Conservation (phyloP, 2,329 filamentous ascomycete genomes). For the Zalaria obscura region DNA sequence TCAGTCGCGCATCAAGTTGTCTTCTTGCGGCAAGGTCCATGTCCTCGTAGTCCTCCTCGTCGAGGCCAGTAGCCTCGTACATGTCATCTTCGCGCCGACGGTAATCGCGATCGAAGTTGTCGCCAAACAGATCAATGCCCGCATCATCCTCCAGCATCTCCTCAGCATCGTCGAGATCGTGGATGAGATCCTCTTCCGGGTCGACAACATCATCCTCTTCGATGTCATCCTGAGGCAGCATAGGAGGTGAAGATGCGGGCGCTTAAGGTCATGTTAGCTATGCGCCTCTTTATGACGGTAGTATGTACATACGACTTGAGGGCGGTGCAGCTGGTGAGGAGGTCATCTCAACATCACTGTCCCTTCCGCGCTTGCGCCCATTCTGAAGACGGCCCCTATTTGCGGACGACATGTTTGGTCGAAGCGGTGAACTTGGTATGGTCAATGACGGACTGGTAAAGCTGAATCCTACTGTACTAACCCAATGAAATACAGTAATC, state of each 20-base stretch:
- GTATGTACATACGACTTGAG: conserved; percentile 43
- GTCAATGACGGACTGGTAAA: not conserved
- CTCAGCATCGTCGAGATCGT: conserved; percentile 52
- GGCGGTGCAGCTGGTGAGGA: conserved; percentile 45
- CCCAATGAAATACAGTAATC: not conserved
- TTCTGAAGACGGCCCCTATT: conserved; percentile 54
- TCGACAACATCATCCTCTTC: conserved; percentile 57
- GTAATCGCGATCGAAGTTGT: conserved; percentile 53
- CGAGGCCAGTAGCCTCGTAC: conserved; percentile 59
- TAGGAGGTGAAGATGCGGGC: conserved; percentile 45
- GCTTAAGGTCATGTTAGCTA: conserved; percentile 24
- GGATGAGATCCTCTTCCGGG: conserved; percentile 52
- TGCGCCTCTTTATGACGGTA: conserved; percentile 49
- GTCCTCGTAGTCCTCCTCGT: conserved; percentile 60
- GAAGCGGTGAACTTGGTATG: conserved; percentile 63
- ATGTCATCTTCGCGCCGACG: conserved; percentile 35
- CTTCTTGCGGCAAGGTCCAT: conserved; percentile 54
- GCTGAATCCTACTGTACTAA: no score
- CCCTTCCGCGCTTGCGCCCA: conserved; percentile 49
- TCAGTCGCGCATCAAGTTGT: conserved; percentile 57
- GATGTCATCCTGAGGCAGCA: conserved; percentile 49
- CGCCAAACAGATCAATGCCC: conserved; percentile 57
- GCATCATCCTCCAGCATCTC: conserved; percentile 57
- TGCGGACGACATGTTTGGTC: conserved; percentile 65
- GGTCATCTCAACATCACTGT: conserved; percentile 46